Base-by-base conservation (phyloP, 208 protist genomes). In the Crithidia expoeki region DNA sequence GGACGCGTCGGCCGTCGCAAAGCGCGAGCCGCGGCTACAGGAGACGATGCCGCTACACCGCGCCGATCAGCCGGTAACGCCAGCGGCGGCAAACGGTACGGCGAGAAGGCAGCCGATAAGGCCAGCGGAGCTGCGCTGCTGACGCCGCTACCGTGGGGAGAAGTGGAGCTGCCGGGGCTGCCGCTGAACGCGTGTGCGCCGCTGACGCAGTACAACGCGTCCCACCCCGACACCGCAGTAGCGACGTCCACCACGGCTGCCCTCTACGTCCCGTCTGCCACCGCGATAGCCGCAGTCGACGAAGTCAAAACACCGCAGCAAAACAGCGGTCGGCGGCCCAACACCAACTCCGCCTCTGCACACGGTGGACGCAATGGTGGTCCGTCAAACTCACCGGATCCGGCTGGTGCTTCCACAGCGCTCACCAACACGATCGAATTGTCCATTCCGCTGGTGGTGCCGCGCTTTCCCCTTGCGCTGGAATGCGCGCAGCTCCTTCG, bases 101-200 rank as follows among this genome's bases (percentile, higher is more conserved):
- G n/a, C 40, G 28, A 46, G n/a, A 44, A 40, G 34, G 50, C 53
- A 2, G 62, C 36, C 2, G 63, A 53, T 0, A 49, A 67, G 16
- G 6, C 69, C 16, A 70, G 58, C 66, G 72, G 51, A 51, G 28
- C 30, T 19, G 36, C 58, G 38, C 59, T 46, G 21, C 72, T 81
- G 64, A 64, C 81, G 11, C 53, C 78, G 51, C 70, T 73, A 25
- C 34, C 71, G 52, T 68, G 70, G 59, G 58, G 50, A 0, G 85
- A 94, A 34, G 71, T 86, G 59, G 87, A 92, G 56, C 78, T 92
- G 32, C 72, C 70, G 16, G 79, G 81, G 14, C 81, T 92, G 33
- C 78, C 79, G 34, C 83, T 93, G 28, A 76, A 72, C 60, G 70
- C 46, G 21, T 88, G 88, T 64, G 60, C 59, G 21, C 84, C 86